Evolutionary conservation across 2,329 filamentous ascomycete species (phyloP).

Genomic region (Dendryphion nanum): DNA sequence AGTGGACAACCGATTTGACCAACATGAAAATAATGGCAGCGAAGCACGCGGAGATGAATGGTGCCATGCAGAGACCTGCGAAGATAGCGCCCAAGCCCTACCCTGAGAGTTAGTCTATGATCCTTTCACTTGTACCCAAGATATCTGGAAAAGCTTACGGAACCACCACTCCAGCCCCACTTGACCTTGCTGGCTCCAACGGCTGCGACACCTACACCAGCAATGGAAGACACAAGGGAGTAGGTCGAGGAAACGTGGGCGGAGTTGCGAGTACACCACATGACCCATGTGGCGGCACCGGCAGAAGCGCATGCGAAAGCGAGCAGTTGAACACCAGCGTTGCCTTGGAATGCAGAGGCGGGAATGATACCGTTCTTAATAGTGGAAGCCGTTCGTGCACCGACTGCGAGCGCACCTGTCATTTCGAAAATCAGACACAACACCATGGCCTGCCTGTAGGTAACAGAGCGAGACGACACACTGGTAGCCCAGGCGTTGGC

Average conservation of each 20-base stretch:
- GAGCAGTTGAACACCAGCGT: slow-evolving; percentile 51
- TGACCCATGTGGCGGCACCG: slow-evolving; percentile 69
- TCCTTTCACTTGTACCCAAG: no score
- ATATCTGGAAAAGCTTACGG: no score
- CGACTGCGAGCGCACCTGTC: slow-evolving; percentile 45
- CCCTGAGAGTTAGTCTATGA: no score
- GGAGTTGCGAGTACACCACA: slow-evolving; percentile 75
- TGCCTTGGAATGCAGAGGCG: slow-evolving; percentile 44
- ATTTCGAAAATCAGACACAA: slow-evolving; percentile 50
- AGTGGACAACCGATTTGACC: slow-evolving; percentile 69
- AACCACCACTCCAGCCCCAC: slow-evolving; percentile 62
- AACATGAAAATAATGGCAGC: slow-evolving; percentile 69
- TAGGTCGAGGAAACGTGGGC: slow-evolving; percentile 63
- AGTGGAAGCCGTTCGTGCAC: slow-evolving; percentile 62
- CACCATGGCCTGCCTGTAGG: slow-evolving; percentile 62
- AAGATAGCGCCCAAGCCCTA: slow-evolving; percentile 64
- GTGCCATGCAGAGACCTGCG: slow-evolving; percentile 68
- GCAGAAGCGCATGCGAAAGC: slow-evolving; percentile 60
- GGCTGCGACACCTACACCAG: slow-evolving; percentile 51
- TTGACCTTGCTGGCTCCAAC: slow-evolving; percentile 56
- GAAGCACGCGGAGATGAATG: slow-evolving; percentile 64
- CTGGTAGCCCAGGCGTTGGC: slow-evolving; percentile 81
- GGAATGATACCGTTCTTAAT: slow-evolving; percentile 71
- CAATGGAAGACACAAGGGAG: slow-evolving; percentile 50
- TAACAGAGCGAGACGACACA: slow-evolving; percentile 75